Percentiles rank a stretch among this genome's conserved stretches.
phyloP scores from a whole-genome alignment of 495 filamentous ascomycete genomes.

The Lasiosphaeria ovina region DNA sequence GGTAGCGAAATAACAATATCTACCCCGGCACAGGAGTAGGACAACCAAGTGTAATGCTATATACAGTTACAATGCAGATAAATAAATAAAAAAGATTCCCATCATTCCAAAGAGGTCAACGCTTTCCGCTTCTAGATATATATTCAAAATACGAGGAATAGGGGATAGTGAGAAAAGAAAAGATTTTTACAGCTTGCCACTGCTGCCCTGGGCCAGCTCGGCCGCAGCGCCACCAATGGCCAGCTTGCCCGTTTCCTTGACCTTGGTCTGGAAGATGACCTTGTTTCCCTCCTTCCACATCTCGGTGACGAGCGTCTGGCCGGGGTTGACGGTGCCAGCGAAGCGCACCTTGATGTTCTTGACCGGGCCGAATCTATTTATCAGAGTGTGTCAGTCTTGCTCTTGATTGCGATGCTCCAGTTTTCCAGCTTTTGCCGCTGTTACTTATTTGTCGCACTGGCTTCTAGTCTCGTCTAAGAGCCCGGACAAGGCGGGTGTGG shows the following conservation, averaged over 20 bases:
- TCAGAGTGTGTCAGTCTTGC: too few species aligned
- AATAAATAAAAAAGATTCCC: background rate
- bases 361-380: conserved; percentile 63
- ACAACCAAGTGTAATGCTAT: background rate
- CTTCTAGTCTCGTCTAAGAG: too few species aligned
- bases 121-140: background rate
- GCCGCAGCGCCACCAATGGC: conserved; percentile 85
- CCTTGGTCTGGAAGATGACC: conserved; percentile 88
- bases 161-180: too few species aligned
- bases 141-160: background rate
- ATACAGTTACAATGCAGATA: background rate
- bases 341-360: conserved; percentile 97
- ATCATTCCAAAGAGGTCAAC: too few species aligned
- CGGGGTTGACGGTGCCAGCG: conserved; percentile 86
- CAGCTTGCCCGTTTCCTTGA: conserved; percentile 94
- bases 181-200: too few species aligned
- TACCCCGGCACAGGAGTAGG: background rate
- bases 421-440: too few species aligned
- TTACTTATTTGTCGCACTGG: too few species aligned
- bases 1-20: background rate
- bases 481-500: too few species aligned
- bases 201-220: conserved; percentile 53
- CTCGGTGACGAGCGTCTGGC: conserved; percentile 92
- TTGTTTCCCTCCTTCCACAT: conserved; percentile 96
- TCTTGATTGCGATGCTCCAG: too few species aligned